A percentile compares a stretch with the other conserved stretches of the same genome.
These are phyloP conservation scores for Syzygium malaccense DNA, from an alignment of 441 rosid species.

Conservation along the genomic window DNA sequence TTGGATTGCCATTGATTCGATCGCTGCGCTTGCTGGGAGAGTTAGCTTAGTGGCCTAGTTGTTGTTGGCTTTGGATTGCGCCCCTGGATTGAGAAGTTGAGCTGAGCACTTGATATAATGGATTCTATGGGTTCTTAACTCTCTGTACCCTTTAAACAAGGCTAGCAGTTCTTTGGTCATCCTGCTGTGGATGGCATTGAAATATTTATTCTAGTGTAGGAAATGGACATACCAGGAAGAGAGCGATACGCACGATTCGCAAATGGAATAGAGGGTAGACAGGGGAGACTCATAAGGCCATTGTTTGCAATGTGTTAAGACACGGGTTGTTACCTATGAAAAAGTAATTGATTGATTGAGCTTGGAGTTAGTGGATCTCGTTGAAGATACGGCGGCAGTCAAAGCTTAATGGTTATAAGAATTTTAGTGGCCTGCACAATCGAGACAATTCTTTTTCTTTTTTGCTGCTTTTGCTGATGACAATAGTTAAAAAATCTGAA, in stretches of 20 bases:
- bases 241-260: background rate
- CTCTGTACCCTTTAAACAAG: background rate
- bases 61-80: background rate
- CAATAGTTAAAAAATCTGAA: background rate
- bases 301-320: background rate
- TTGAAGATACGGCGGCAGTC: background rate
- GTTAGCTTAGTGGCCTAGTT: background rate
- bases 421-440: background rate
- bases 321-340: background rate
- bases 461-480: background rate
- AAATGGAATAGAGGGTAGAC: background rate
- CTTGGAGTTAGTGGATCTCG: background rate
- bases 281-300: background rate
- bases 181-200: background rate
- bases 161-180: background rate
- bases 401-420: background rate
- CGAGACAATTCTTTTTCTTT: background rate
- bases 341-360: background rate
- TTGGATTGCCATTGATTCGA: background rate
- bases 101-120: background rate
- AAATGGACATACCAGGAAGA: background rate
- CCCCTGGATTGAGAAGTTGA: background rate
- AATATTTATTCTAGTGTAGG: background rate
- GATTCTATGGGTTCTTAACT: background rate
- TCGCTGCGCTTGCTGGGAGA: background rate